Evolutionary conservation across 768 basidiomycete species (phyloP), one percentile per base, ranked within the genome.

Genomic region (Boletales sp.): DNA sequence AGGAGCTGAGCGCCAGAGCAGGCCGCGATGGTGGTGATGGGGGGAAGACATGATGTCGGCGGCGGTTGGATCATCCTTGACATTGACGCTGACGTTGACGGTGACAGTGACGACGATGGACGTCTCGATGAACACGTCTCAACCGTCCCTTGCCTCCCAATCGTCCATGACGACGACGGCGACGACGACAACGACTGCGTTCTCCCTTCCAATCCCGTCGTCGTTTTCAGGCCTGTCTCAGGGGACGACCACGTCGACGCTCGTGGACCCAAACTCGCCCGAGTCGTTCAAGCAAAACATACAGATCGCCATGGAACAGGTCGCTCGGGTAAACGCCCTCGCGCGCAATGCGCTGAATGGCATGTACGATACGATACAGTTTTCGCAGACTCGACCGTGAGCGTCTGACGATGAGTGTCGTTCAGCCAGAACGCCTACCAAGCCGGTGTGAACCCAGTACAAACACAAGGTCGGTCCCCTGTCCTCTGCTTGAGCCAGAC

Each of bases 401-500:
- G 4, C 7, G 4, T 27, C 24, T 27, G 24, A 27, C 24, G 24
- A 7, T 7, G 24, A 3, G 24, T 27, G 24, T 9, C 38, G 32
- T 21, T 2, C 56, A 85, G 83, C 50, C 79, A 84, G 64, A 75
- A 79, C 35, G 82, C 84, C 19, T 86, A 86, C 63, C 79, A 79
- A 49, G 59, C 73, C 0, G 80, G 78, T 24, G 76, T 70, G 43
- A 80, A 70, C 45, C 79, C 83, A 4, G 66, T 72, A 7, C 78
- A 82, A 45, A 82, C 82, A 2, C 71, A 80, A 67, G 77, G 84
- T 82, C 51, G 40, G 69, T 43, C 19, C 45, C 21, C 7, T 27
- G 5, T 19, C 30, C 21, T 47, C 17, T 30, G 13, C 11, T 18
- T n/a, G n/a, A 3, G 13, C 7, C 13, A 12, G 17, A 8, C 27